Evolutionary conservation across 352 stramenopile species (phyloP).

Genomic region (Globisporangium orthogonon): DNA sequence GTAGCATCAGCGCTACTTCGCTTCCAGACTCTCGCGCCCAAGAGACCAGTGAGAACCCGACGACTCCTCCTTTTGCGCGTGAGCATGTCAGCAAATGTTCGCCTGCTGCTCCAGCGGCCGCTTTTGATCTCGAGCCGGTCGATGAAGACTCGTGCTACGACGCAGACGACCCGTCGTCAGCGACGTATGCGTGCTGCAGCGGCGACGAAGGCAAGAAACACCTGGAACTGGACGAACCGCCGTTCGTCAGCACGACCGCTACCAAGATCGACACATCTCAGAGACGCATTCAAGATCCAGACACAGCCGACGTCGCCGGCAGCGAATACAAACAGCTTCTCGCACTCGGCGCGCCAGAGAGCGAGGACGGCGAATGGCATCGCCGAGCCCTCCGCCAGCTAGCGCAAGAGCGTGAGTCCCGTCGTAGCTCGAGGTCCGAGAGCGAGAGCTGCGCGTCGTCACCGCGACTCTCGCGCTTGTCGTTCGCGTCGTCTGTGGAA

Average conservation of each 20-base stretch:
- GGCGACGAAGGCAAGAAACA: too few relatives aligned
- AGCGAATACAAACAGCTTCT: constrained; percentile 35
- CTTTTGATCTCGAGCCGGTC: not conserved
- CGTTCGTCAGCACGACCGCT: not conserved
- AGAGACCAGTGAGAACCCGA: not conserved
- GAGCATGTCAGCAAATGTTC: too few relatives aligned
- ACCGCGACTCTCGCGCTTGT: constrained; percentile 1
- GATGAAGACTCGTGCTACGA: not conserved
- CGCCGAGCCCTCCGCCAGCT: constrained; percentile 30
- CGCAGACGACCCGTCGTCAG: too few relatives aligned
- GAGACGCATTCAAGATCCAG: not conserved
- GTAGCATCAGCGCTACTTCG: too few relatives aligned
- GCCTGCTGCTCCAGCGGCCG: not conserved
- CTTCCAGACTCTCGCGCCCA: not conserved
- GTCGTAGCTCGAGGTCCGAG: constrained; percentile 2
- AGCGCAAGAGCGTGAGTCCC: constrained; percentile 28
- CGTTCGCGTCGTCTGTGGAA: constrained; percentile 9
- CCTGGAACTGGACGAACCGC: not conserved
- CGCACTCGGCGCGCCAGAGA: constrained; percentile 14
- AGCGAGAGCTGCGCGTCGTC: not conserved
- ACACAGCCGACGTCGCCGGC: not conserved
- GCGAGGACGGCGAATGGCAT: constrained; percentile 22
- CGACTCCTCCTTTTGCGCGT: too few relatives aligned
- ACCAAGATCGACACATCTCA: not conserved
- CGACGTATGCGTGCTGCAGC: too few relatives aligned